Evolutionary conservation across 176 grass and related monocot genomes (phyloP).

Genomic region (Eremochloa ophiuroides): DNA sequence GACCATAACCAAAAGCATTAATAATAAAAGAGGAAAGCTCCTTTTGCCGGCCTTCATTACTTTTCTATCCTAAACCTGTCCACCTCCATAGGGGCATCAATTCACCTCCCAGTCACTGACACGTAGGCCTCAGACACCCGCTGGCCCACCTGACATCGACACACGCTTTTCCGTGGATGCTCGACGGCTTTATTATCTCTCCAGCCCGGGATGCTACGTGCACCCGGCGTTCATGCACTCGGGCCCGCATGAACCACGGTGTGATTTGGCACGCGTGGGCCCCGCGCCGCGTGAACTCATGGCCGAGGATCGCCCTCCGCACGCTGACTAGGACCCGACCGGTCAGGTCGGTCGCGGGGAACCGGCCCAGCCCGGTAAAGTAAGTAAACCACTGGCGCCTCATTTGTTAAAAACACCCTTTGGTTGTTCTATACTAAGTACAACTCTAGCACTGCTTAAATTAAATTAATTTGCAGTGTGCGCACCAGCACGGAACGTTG

Average conservation of each 20-base stretch:
- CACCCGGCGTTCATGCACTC: conserved; percentile 12
- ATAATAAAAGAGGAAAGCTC: conserved; percentile 36
- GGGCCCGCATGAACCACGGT: neutral
- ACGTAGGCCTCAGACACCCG: accelerated
- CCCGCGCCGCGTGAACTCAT: conserved; percentile 12
- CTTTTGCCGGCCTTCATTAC: conserved; percentile 17
- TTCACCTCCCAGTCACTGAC: neutral
- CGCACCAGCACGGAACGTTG: neutral
- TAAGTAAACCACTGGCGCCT: neutral
- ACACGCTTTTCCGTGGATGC: neutral
- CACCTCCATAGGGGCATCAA: no score
- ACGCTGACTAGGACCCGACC: conserved; percentile 37
- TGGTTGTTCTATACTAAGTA: neutral
- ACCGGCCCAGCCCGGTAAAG: conserved; percentile 32
- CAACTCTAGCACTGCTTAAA: no score
- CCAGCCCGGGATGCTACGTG: neutral
- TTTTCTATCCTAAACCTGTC: neutral
- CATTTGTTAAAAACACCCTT: conserved; percentile 33
- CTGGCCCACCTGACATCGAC: neutral
- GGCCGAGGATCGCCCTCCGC: conserved; percentile 20
- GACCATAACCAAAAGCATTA: conserved; percentile 2
- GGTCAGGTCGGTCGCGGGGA: conserved; percentile 13
- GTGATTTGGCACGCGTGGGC: conserved; percentile 12
- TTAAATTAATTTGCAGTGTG: neutral
- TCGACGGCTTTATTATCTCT: neutral